A percentile compares a stretch with the other conserved stretches of the same genome.
Evolutionary conservation across 345 rosid species (phyloP).

Genomic region (Geranium brycei): DNA sequence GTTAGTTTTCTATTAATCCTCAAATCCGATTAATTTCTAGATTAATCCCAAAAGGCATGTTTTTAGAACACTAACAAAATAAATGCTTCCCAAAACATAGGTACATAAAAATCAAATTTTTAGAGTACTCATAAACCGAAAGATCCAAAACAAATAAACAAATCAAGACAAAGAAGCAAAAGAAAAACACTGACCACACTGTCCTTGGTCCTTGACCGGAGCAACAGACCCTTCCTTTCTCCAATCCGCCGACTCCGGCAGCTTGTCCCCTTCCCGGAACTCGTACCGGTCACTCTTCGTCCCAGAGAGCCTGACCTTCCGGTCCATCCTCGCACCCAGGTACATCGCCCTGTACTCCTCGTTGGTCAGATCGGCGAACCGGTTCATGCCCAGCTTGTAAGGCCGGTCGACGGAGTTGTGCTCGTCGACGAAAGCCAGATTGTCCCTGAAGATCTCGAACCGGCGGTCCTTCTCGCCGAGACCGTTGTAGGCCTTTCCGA

Average conservation of each 20-base stretch:
- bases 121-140: neutral
- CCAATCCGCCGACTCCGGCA: slow-evolving; percentile 75
- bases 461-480: slow-evolving; percentile 60
- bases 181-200: slow-evolving; percentile 46
- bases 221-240: slow-evolving; percentile 63
- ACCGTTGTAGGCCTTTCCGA: slow-evolving; percentile 54
- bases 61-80: neutral
- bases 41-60: too few relatives aligned
- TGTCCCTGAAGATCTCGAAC: slow-evolving; percentile 79
- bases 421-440: slow-evolving; percentile 62
- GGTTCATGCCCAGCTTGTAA: slow-evolving; percentile 58
- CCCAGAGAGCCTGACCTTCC: slow-evolving; percentile 18
- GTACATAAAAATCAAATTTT: neutral
- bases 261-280: slow-evolving; percentile 42
- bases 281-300: slow-evolving; percentile 34
- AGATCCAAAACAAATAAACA: neutral
- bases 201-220: slow-evolving; percentile 70
- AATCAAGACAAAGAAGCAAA: neutral
- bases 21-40: too few relatives aligned
- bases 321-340: slow-evolving; percentile 33
- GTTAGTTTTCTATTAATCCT: too few relatives aligned
- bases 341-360: slow-evolving; percentile 72
- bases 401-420: slow-evolving; percentile 51
- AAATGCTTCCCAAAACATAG: neutral
- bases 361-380: slow-evolving; percentile 81